phyloP scores from a whole-genome alignment of 2,329 filamentous ascomycete species.

The Aspergillus sclerotialis region DNA sequence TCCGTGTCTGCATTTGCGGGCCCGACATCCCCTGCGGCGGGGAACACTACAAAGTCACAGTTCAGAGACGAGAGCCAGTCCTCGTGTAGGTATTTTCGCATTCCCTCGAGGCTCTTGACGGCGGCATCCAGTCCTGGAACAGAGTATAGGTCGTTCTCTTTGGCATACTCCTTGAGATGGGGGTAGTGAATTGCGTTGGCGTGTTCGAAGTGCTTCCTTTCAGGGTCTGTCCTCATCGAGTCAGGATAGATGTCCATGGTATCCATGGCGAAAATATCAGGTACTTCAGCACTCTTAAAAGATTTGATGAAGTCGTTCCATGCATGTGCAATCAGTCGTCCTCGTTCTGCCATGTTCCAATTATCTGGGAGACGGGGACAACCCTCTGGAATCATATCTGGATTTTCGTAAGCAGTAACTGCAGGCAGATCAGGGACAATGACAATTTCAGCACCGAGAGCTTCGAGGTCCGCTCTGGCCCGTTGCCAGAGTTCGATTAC shows the following conservation, averaged over 20 bases:
- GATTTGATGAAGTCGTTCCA: slow-evolving; percentile 48
- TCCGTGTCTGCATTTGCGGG: slow-evolving; percentile 41
- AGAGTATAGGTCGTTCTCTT: slow-evolving; percentile 33
- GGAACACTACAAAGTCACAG: slow-evolving; percentile 45
- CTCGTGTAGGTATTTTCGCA: slow-evolving; percentile 45
- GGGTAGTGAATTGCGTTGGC: slow-evolving; percentile 18
- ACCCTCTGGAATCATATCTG: slow-evolving; percentile 28
- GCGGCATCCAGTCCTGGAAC: slow-evolving; percentile 36
- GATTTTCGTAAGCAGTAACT: slow-evolving; percentile 28
- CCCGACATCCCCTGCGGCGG: slow-evolving; percentile 46
- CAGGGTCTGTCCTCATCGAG: slow-evolving; percentile 15
- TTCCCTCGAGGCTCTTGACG: slow-evolving; percentile 41
- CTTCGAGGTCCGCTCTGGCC: slow-evolving; percentile 19
- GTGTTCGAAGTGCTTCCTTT: too few species aligned
- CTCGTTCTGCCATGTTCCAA: slow-evolving; percentile 43
- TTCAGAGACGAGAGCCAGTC: slow-evolving; percentile 41
- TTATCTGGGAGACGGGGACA: slow-evolving; percentile 36
- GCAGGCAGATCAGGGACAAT: slow-evolving; percentile 27
- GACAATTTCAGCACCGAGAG: slow-evolving; percentile 24
- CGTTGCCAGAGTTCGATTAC: slow-evolving; percentile 33
- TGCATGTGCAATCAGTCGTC: slow-evolving; percentile 43
- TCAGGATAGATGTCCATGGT: slow-evolving; percentile 26
- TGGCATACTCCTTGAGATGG: slow-evolving; percentile 21
- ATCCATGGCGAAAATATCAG: slow-evolving; percentile 33
- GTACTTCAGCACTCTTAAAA: slow-evolving; percentile 35